Evolutionary conservation across 495 filamentous ascomycete genomes (phyloP).

Genomic region (Stereocaulon alpinum): DNA sequence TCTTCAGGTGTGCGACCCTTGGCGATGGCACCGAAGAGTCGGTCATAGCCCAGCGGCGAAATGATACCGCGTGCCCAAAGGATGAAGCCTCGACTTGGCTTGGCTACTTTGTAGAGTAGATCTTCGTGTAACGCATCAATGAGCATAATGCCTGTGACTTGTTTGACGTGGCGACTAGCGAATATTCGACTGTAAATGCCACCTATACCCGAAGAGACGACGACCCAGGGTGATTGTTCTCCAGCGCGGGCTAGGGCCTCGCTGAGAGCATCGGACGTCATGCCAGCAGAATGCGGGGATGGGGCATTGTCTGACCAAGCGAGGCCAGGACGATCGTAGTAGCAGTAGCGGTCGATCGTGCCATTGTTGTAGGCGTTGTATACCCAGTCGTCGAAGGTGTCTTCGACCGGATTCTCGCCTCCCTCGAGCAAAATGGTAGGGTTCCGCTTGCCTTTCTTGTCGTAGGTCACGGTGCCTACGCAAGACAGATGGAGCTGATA

Average conservation of each 20-base stretch:
- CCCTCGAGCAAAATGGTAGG: conserved; percentile 77
- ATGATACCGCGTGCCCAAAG: conserved; percentile 80
- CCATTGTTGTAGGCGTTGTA: conserved; percentile 56
- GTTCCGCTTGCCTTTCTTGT: conserved; percentile 36
- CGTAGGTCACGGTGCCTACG: conserved; percentile 49
- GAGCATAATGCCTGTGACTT: conserved; percentile 68
- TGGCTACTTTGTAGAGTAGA: conserved; percentile 54
- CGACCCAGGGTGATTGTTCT: conserved; percentile 75
- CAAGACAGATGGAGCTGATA: conserved; percentile 84
- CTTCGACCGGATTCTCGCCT: conserved; percentile 67
- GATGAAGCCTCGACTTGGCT: conserved; percentile 61
- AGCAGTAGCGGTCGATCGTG: conserved; percentile 79
- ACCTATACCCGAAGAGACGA: conserved; percentile 64
- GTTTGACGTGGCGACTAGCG: conserved; percentile 59
- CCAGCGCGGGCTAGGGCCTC: conserved; percentile 72
- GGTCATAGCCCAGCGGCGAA: conserved; percentile 74
- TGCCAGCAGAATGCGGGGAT: conserved; percentile 82
- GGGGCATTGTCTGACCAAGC: conserved; percentile 91
- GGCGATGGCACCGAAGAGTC: conserved; percentile 66
- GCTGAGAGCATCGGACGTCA: conserved; percentile 74
- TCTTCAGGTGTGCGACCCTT: conserved; percentile 71
- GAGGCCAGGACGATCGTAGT: conserved; percentile 85
- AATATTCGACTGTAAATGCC: conserved; percentile 86
- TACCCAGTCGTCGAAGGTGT: conserved; percentile 48
- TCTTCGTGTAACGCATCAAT: conserved; percentile 85